These are phyloP conservation scores for Coemansia sp. DNA, from an alignment of 192 early-diverging fungal species.

Conservation along the genomic window DNA sequence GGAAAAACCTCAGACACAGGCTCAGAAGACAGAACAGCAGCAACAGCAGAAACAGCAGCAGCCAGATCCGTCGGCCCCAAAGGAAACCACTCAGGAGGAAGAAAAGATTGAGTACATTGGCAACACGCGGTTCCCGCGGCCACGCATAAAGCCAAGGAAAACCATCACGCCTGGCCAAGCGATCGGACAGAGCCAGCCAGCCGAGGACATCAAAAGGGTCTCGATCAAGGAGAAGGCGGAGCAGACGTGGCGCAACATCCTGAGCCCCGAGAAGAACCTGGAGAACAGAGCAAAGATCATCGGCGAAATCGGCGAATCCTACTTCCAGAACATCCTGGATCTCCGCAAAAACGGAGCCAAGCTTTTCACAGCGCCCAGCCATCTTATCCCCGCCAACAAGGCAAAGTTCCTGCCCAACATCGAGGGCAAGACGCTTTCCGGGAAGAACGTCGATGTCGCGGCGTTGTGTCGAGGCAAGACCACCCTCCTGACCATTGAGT, in stretches of 20 bases:
- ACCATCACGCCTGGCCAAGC: constrained; percentile 52
- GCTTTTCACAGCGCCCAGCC: constrained; percentile 44
- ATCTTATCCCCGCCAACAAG: constrained; percentile 33
- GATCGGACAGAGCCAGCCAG: constrained; percentile 41
- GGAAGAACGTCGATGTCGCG: constrained; percentile 21
- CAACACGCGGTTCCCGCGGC: constrained; percentile 50
- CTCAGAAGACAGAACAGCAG: neutral
- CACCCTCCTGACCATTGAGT: constrained; percentile 48
- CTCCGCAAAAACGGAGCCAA: constrained; percentile 55
- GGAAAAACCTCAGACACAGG: neutral
- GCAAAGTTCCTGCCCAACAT: constrained; percentile 52
- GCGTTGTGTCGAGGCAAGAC: constrained; percentile 38
- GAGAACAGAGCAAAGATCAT: constrained; percentile 50
- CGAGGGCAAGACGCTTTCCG: constrained; percentile 34
- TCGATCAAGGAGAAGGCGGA: constrained; percentile 25
- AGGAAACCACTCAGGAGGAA: neutral
- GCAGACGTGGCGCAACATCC: constrained; percentile 37
- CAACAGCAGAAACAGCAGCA: constrained; percentile 5
- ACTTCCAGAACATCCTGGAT: constrained; percentile 56
- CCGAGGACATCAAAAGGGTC: constrained; percentile 17
- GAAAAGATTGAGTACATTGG: constrained; percentile 54
- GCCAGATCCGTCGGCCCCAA: neutral
- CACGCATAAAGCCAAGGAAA: constrained; percentile 44
- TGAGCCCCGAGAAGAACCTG: constrained; percentile 55
- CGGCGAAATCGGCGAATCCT: constrained; percentile 47